Evolutionary conservation across 2,329 filamentous ascomycete genomes (phyloP).

Genomic region (Colletotrichum tanaceti): DNA sequence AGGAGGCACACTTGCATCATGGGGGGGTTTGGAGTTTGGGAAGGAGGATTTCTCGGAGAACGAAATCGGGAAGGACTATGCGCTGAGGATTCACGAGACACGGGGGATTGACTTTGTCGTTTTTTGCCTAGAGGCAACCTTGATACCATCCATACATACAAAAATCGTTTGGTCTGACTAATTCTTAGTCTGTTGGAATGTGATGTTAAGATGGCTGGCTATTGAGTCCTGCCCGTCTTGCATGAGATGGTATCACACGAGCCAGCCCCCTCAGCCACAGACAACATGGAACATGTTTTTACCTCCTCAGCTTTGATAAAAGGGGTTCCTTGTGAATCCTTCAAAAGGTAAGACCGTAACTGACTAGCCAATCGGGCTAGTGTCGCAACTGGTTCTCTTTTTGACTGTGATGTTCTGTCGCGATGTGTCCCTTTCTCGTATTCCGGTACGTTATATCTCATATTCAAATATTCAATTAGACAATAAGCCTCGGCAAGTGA

Average conservation of each 20-base stretch:
- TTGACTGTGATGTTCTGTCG: conserved; percentile 10
- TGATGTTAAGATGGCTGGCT: no score
- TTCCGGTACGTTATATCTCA: background rate
- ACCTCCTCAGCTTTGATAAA: no score
- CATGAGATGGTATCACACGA: background rate
- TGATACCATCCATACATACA: conserved; percentile 23
- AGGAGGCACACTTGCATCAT: conserved; percentile 15
- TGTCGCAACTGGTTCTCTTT: background rate
- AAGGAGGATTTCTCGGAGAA: background rate
- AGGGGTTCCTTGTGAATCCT: background rate
- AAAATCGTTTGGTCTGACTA: background rate
- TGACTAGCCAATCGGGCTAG: no score
- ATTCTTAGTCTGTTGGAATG: background rate
- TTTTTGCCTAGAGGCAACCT: conserved; percentile 7
- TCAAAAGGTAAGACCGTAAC: background rate
- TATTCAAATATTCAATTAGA: no score
- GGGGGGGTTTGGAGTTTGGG: conserved; percentile 12
- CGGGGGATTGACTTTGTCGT: conserved; percentile 14
- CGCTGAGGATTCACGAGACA: background rate
- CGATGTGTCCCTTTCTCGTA: conserved; percentile 31
- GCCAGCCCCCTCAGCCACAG: no score
- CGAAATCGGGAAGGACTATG: background rate
- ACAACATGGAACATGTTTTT: background rate
- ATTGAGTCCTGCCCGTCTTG: background rate
- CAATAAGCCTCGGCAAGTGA: conserved; percentile 11